Evolutionary conservation across 306 rosid species (phyloP).

Genomic region (Acacia melanoxylon): DNA sequence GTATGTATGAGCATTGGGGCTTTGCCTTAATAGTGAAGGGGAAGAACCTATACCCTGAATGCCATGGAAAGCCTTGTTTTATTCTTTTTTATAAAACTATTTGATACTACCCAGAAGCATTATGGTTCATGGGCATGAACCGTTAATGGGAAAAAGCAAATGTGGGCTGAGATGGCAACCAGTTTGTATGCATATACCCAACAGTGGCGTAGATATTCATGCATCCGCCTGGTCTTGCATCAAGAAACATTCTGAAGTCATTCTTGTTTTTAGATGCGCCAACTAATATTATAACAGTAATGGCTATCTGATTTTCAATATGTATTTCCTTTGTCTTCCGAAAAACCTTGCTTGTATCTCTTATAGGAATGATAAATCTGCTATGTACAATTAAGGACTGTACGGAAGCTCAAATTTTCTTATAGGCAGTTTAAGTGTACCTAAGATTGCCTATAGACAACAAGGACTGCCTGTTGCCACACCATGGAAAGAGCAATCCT

Average conservation of each 20-base stretch:
- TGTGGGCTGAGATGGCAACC: neutral
- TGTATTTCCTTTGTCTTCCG: neutral
- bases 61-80: neutral
- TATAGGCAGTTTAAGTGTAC: neutral
- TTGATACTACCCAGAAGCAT: conserved; percentile 21
- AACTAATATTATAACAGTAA: neutral
- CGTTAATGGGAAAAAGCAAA: neutral
- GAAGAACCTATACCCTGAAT: neutral
- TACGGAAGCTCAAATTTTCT: conserved; percentile 8
- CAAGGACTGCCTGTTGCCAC: neutral
- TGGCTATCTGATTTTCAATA: neutral
- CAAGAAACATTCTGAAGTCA: neutral
- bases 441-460: neutral
- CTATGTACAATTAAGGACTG: neutral
- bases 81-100: neutral
- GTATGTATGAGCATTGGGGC: conserved; percentile 41
- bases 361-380: conserved; percentile 6
- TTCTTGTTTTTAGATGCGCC: neutral
- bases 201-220: neutral
- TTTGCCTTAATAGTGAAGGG: conserved; percentile 15
- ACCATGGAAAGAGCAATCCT: neutral
- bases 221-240: neutral
- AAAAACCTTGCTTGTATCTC: neutral
- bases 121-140: neutral
- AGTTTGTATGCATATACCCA: conserved; percentile 5